Conservation (phyloP, 2,329 filamentous ascomycete species). For the Fusarium nisikadoi region DNA sequence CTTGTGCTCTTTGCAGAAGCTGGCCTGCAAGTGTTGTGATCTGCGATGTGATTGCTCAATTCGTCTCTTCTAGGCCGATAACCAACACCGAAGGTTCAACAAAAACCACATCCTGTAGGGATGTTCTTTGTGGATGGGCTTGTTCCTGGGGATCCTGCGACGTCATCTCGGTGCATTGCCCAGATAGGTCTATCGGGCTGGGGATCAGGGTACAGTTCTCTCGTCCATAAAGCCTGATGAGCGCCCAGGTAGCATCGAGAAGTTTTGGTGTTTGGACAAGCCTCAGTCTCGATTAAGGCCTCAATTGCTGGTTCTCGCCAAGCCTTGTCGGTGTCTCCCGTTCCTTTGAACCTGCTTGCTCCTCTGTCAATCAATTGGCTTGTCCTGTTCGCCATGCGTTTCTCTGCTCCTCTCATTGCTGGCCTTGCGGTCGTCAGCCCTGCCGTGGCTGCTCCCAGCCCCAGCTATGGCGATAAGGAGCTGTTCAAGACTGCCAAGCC, state of each 20-base stretch:
- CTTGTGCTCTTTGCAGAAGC: slow-evolving; percentile 21
- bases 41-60: slow-evolving; percentile 23
- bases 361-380: slow-evolving; percentile 13
- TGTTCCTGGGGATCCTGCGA: slow-evolving; percentile 21
- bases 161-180: slow-evolving; percentile 27
- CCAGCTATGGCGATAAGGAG: slow-evolving; percentile 20
- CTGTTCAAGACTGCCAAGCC: slow-evolving; percentile 52
- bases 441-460: slow-evolving; percentile 44
- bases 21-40: slow-evolving; percentile 34
- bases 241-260: slow-evolving; percentile 5
- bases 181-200: slow-evolving; percentile 31
- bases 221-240: slow-evolving; percentile 34
- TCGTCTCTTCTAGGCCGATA: slow-evolving; percentile 29
- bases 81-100: slow-evolving; percentile 30
- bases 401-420: slow-evolving; percentile 45
- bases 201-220: slow-evolving; percentile 12
- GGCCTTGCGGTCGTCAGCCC: slow-evolving; percentile 46
- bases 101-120: slow-evolving; percentile 10
- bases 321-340: slow-evolving; percentile 1
- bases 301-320: slow-evolving; percentile 5
- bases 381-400: slow-evolving; percentile 45
- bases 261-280: slow-evolving; percentile 15
- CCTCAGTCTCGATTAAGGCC: slow-evolving; percentile 20
- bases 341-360: not conserved
- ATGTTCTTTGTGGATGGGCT: slow-evolving; percentile 17